Percentiles rank a stretch among this genome's conserved stretches.
Conservation (phyloP, 352 stramenopile species). For the Pythium phragmitis region DNA sequence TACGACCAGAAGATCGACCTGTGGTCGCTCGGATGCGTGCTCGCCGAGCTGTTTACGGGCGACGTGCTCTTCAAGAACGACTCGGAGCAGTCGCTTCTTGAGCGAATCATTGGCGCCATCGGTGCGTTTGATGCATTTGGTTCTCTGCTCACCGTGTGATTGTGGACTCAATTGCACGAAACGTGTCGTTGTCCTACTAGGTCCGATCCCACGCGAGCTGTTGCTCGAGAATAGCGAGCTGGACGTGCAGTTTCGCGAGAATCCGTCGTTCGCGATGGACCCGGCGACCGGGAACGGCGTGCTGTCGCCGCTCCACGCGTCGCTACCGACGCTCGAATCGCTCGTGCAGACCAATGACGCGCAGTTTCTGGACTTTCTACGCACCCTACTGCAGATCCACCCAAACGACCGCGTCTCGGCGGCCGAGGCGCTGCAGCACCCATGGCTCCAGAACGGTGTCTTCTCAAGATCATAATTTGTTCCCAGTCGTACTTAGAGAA, state of each 20-base stretch:
- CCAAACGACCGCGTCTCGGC: slow-evolving; percentile 52
- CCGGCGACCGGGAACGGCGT: slow-evolving; percentile 43
- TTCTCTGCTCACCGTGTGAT: neutral
- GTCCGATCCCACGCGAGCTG: slow-evolving; percentile 63
- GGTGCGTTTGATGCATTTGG: slow-evolving; percentile 31
- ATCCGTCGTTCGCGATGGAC: slow-evolving; percentile 53
- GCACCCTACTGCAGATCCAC: slow-evolving; percentile 66
- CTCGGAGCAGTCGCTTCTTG: slow-evolving; percentile 91
- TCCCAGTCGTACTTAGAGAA: slow-evolving; percentile 28
- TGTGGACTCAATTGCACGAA: neutral
- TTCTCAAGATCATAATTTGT: slow-evolving; percentile 37
- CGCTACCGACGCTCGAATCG: slow-evolving; percentile 47
- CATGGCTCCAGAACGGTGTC: slow-evolving; percentile 63
- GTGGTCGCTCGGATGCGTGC: slow-evolving; percentile 88
- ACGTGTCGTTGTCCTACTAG: slow-evolving; percentile 18
- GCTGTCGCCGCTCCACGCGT: slow-evolving; percentile 28
- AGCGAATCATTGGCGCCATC: slow-evolving; percentile 84
- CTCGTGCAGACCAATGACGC: slow-evolving; percentile 53
- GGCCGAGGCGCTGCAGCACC: slow-evolving; percentile 50
- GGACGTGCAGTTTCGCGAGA: slow-evolving; percentile 55
- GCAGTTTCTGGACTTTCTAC: slow-evolving; percentile 70
- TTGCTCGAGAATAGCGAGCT: slow-evolving; percentile 51
- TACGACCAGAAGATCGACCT: slow-evolving; percentile 89
- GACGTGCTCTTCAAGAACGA: slow-evolving; percentile 88
- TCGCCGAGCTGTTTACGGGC: slow-evolving; percentile 88